Evolutionary conservation across 768 basidiomycete genomes (phyloP).

Genomic region (Coprinopsis sp.): DNA sequence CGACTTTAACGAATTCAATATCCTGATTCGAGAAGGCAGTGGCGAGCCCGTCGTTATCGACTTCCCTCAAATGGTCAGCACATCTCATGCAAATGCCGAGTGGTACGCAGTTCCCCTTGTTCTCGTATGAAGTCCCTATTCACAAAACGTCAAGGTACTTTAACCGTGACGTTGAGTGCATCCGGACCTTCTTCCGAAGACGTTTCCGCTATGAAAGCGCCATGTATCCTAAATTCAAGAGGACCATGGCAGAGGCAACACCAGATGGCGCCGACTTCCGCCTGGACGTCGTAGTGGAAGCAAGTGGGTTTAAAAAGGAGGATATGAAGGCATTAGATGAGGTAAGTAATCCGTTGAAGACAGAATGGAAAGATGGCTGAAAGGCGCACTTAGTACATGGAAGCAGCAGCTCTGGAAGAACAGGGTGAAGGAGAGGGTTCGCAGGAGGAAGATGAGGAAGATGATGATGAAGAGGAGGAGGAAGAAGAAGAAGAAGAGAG

Average conservation of each 20-base stretch:
- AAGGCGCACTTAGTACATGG: conserved; percentile 56
- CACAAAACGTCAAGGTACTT: no score
- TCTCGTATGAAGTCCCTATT: no score
- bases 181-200: conserved; percentile 86
- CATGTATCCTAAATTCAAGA: conserved; percentile 82
- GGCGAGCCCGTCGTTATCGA: conserved; percentile 89
- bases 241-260: conserved; percentile 44
- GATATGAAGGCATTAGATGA: conserved; percentile 81
- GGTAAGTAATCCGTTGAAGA: conserved; percentile 42
- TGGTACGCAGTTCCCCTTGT: conserved; percentile 49
- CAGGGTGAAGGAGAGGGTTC: conserved; percentile 25
- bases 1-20: conserved; percentile 99
- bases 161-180: conserved; percentile 96
- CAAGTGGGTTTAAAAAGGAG: conserved; percentile 87
- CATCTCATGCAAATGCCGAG: conserved; percentile 94
- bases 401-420: conserved; percentile 27
- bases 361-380: conserved; percentile 7
- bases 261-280: conserved; percentile 54
- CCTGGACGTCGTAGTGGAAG: conserved; percentile 88
- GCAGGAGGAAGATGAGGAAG: conserved; percentile 23
- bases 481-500: conserved; percentile 26
- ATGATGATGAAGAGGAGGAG: conserved; percentile 32
- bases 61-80: conserved; percentile 99
- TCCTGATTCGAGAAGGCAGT: conserved; percentile 75
- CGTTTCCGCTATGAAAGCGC: conserved; percentile 91